Evolutionary conservation across 2,329 filamentous ascomycete species (phyloP), one percentile per base, ranked within the genome.

Genomic region (Curvularia sp.): DNA sequence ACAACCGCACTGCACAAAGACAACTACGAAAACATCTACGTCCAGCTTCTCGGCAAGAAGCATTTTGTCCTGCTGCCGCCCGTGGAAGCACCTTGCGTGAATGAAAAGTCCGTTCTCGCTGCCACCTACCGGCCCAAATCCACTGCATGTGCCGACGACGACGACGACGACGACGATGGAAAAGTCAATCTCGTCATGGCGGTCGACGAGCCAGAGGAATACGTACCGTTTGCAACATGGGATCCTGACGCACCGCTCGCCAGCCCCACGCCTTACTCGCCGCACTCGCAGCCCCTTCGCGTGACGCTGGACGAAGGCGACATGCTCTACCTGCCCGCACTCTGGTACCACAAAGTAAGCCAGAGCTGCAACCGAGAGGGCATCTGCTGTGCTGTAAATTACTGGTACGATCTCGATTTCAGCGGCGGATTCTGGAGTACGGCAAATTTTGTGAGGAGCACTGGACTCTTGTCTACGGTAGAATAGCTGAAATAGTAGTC

Each of bases 321-420:
- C 72, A 91, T 95, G 87, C 75, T 95, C 15, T 95, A 95, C 77
- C 79, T 95, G 28, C 91, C 91, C 6, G 87, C 89, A 5, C 85
- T 93, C 82, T 95, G 91, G 91, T 90, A 75, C 72, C 91, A 95
- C 73, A 93, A 94, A 73, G 91, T 95, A 4, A 87, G 85, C 6
- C 91, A 95, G 72, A 87, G 84, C 2, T 87, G 86, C 63, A 82
- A 82, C 0, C 79, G 85, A 0, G 89, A 93, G 61, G 89, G 88
- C 0, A 86, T 93, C 30, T 92, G 90, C 41, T 86, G 90, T 54
- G 90, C 91, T 1, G 87, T 93, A 36, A 95, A 95, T 69, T 94
- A 94, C 74, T 95, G 91, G 89, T 93, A 93, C 65, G 90, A 94
- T 72, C 89, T 93, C 84, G 88, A 92, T 28, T 93, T 91, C 67